Conservation (phyloP, 345 rosid species). For the Lumnitzera littorea region DNA sequence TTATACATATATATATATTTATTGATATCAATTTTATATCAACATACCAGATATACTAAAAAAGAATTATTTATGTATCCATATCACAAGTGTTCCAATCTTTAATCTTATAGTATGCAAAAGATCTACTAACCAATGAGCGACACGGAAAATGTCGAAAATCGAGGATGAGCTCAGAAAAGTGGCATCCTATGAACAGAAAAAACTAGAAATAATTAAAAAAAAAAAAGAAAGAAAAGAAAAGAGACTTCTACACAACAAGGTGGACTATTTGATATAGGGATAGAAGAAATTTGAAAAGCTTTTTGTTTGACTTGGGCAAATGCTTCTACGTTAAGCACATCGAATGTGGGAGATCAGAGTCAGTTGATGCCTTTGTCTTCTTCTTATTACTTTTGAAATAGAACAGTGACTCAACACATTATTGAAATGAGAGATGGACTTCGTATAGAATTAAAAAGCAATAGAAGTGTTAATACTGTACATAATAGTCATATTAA, state of each 20-base stretch:
- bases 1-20: no score
- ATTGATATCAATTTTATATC: no score
- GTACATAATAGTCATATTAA: no score
- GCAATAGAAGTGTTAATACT: no score
- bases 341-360: conserved; percentile 21
- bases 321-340: conserved; percentile 18
- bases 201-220: not conserved
- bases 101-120: no score
- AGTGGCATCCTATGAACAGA: not conserved
- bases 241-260: conserved; percentile 1
- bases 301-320: conserved; percentile 17
- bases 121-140: no score
- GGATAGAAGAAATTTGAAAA: not conserved
- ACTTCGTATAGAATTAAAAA: no score
- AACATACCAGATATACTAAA: no score
- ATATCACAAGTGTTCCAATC: no score
- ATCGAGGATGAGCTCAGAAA: no score
- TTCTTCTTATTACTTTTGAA: conserved; percentile 8
- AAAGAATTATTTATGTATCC: no score
- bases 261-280: conserved; percentile 10
- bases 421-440: conserved; percentile 10
- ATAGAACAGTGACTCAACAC: conserved; percentile 14
- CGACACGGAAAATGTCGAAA: no score
- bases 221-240: not conserved
- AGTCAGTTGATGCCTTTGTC: conserved; percentile 13